phyloP scores from a whole-genome alignment of 176 grass and related monocot species.

The Bromus sterilis region DNA sequence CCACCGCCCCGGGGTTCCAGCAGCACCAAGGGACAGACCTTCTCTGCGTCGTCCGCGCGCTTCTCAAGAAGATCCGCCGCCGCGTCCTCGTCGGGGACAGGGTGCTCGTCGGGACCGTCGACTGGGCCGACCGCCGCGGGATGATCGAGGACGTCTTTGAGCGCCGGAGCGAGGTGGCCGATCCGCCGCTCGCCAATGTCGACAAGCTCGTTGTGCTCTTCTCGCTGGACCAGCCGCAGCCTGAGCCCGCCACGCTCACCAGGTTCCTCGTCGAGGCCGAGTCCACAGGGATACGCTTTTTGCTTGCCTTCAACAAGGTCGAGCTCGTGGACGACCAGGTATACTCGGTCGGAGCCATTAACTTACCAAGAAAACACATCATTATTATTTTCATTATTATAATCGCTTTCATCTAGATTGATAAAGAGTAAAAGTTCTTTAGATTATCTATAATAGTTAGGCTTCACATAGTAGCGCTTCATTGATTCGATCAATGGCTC shows the following conservation, averaged over 20 bases:
- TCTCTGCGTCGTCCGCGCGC: conserved; percentile 76
- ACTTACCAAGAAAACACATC: background rate
- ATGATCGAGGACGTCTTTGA: conserved; percentile 91
- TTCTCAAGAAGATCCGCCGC: conserved; percentile 93
- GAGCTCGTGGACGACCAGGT: conserved; percentile 82
- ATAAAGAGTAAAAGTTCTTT: background rate
- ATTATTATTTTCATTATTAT: background rate
- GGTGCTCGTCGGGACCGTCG: conserved; percentile 62
- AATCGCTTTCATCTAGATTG: background rate
- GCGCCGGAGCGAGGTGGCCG: conserved; percentile 50
- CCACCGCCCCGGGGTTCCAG: conserved; percentile 27
- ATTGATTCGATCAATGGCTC: background rate
- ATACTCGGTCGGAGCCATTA: background rate
- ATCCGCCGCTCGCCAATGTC: conserved; percentile 85
- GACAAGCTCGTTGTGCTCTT: conserved; percentile 73
- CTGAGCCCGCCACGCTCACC: conserved; percentile 75
- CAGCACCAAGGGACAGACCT: conserved; percentile 52
- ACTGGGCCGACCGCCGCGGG: conserved; percentile 68
- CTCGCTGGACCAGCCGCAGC: conserved; percentile 64
- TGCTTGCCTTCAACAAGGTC: conserved; percentile 75
- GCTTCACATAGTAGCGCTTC: background rate
- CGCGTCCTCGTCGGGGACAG: conserved; percentile 83
- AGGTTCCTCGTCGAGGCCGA: conserved; percentile 93
- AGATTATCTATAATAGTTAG: background rate
- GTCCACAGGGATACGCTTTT: conserved; percentile 55